Percentiles rank a stretch among this genome's conserved stretches.
Conservation (phyloP, 140 eudicot genomes). For the Eryngium alpinum region DNA sequence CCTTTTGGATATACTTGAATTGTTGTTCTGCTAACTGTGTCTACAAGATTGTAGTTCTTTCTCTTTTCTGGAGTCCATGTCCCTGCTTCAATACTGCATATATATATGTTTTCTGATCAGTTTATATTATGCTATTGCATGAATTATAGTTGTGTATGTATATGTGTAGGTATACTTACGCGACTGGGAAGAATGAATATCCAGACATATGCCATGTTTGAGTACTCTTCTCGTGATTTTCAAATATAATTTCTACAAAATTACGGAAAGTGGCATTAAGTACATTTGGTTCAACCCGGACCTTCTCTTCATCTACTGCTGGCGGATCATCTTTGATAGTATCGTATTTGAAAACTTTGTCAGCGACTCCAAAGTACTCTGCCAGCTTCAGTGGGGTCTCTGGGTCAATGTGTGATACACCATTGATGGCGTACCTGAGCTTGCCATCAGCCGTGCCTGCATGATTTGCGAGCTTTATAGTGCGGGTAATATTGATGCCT, state of each 20-base stretch:
- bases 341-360: constrained; percentile 39
- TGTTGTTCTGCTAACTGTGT: constrained; percentile 35
- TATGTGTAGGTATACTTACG: constrained; percentile 23
- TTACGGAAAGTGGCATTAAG: constrained; percentile 33
- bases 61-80: constrained; percentile 43
- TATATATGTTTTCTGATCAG: neutral
- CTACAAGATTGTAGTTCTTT: constrained; percentile 41
- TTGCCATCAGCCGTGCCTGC: constrained; percentile 33
- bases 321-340: constrained; percentile 28
- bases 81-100: constrained; percentile 29
- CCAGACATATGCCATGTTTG: constrained; percentile 41
- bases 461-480: constrained; percentile 35
- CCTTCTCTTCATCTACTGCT: constrained; percentile 15
- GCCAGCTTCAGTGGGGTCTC: constrained; percentile 28
- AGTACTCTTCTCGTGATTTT: constrained; percentile 40
- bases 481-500: constrained; percentile 49
- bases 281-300: constrained; percentile 29
- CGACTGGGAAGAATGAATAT: constrained; percentile 43
- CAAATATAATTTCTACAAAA: constrained; percentile 39
- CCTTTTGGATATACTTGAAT: constrained; percentile 41
- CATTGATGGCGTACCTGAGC: constrained; percentile 22
- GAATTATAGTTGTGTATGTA: neutral
- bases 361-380: constrained; percentile 22
- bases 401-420: constrained; percentile 18
- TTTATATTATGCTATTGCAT: neutral